phyloP scores from a whole-genome alignment of 1,284 basidiomycete genomes.

The Neonothopanus nambi region DNA sequence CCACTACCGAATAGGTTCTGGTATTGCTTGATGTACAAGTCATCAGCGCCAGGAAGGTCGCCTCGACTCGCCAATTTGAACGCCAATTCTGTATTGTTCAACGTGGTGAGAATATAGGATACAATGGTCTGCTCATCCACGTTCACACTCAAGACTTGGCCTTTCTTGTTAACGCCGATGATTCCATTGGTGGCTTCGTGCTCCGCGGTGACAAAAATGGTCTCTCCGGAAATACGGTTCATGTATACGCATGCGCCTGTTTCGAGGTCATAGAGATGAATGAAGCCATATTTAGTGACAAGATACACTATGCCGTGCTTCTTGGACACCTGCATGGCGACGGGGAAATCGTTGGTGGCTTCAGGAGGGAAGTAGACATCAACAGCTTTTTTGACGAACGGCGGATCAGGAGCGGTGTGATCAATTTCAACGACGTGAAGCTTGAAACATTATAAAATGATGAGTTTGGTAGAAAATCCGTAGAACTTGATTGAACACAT shows the following conservation, averaged over 20 bases:
- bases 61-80: constrained; percentile 98
- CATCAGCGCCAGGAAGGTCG: constrained; percentile 97
- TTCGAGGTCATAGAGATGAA: constrained; percentile 98
- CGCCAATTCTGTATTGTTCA: constrained; percentile 98
- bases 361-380: constrained; percentile 99
- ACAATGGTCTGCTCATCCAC: constrained; percentile 97
- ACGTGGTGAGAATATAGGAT: constrained; percentile 90
- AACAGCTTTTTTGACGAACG: constrained; percentile 96
- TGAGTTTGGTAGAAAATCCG: constrained; percentile 10
- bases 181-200: constrained; percentile 95
- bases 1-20: constrained; percentile 90
- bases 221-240: constrained; percentile 99
- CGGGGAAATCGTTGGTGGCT: constrained; percentile 99
- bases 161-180: constrained; percentile 99
- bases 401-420: constrained; percentile 93
- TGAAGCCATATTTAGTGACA: constrained; percentile 99
- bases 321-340: constrained; percentile 98
- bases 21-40: constrained; percentile 96
- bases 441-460: constrained; percentile 43
- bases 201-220: constrained; percentile 98
- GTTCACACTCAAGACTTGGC: constrained; percentile 96
- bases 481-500: constrained; percentile 24
- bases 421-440: constrained; percentile 99
- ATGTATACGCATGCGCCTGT: constrained; percentile 99
- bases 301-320: constrained; percentile 98